These are phyloP conservation scores for Elsinoe necatrix DNA, from an alignment of 2,329 filamentous ascomycete genomes.

Conservation along the genomic window DNA sequence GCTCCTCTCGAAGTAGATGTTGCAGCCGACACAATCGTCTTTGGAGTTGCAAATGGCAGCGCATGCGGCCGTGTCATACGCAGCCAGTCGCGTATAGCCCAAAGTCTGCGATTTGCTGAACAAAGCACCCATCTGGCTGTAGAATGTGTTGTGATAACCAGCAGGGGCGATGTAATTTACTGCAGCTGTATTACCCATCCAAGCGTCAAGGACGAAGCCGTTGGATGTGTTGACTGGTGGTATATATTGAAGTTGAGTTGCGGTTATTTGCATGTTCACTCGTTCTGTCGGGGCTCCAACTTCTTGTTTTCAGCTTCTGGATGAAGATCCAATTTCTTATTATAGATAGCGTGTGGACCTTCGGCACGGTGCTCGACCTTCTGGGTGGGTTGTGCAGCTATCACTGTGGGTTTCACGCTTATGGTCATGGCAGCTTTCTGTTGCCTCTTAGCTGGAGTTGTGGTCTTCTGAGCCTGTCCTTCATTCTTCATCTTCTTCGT, in stretches of 20 bases:
- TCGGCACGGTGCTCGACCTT: neutral
- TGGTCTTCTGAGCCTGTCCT: neutral
- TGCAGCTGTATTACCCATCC: slow-evolving; percentile 12
- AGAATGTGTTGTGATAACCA: slow-evolving; percentile 18
- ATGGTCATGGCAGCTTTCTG: neutral
- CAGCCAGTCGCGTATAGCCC: slow-evolving; percentile 3
- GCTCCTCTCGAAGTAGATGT: slow-evolving; percentile 18
- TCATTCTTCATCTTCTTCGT: slow-evolving; percentile 1
- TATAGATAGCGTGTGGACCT: neutral
- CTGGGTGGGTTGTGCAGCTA: neutral
- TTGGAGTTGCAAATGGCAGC: slow-evolving; percentile 12
- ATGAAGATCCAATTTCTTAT: neutral
- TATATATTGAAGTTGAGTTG: slow-evolving; percentile 14
- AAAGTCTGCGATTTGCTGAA: slow-evolving; percentile 13
- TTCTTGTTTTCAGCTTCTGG: neutral
- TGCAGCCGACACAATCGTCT: slow-evolving; percentile 15
- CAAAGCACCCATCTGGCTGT: slow-evolving; percentile 8
- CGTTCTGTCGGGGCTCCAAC: neutral
- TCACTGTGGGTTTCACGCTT: neutral
- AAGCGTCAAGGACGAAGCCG: slow-evolving; percentile 16
- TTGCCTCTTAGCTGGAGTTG: neutral
- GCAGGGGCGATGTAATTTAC: slow-evolving; percentile 16
- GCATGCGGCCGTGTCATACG: slow-evolving; percentile 14
- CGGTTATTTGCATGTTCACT: slow-evolving; percentile 3
- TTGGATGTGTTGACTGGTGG: slow-evolving; percentile 14